These are phyloP conservation scores for Mucor plumbeus DNA, from an alignment of 371 early-diverging fungal species.

Conservation along the genomic window DNA sequence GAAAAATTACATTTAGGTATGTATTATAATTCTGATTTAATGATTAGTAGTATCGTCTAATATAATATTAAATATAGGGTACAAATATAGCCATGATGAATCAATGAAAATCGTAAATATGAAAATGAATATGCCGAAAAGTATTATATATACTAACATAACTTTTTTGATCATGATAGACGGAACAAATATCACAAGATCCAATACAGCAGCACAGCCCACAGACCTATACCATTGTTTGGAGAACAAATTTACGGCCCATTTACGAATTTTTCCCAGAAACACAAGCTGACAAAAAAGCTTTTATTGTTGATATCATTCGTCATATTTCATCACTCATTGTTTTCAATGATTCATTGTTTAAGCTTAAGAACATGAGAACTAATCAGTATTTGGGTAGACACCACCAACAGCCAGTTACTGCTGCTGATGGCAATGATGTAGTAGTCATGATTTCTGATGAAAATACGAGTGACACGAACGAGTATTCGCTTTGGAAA, in stretches of 20 bases:
- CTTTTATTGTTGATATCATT: conserved; percentile 14
- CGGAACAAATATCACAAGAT: conserved; percentile 4
- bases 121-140: background rate
- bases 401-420: background rate
- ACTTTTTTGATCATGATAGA: background rate
- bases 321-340: conserved; percentile 1
- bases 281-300: background rate
- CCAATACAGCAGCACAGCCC: background rate
- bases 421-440: background rate
- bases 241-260: conserved; percentile 14
- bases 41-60: background rate
- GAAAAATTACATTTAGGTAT: conserved; percentile 15
- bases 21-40: background rate
- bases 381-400: conserved; percentile 6
- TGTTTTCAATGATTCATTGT: background rate
- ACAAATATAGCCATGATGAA: background rate
- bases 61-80: background rate
- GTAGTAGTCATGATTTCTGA: background rate
- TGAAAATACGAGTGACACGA: background rate
- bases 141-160: background rate
- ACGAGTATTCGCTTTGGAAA: background rate
- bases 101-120: background rate
- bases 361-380: conserved; percentile 3
- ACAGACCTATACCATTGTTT: conserved; percentile 11
- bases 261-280: conserved; percentile 22